Evolutionary conservation across 306 rosid species (phyloP), one percentile per base, ranked within the genome.

Genomic region (Castanea sativa): DNA sequence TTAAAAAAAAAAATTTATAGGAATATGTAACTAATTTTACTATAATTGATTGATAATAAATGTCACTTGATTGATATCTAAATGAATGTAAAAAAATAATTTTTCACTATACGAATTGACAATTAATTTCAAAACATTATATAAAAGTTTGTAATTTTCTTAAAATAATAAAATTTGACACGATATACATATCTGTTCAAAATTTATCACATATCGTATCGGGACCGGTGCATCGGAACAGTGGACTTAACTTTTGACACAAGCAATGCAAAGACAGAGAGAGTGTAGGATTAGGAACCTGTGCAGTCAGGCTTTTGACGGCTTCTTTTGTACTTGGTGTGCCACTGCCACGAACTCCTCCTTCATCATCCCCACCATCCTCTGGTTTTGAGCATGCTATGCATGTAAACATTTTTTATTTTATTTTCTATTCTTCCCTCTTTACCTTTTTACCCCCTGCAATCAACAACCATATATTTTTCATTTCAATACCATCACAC

Each of bases 291-390:
- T 59, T 78, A 75, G 76, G 89, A 83, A 94, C 98, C 98, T 94
- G 96, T 55, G 92, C 75, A 69, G 97, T 92, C 82, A 94, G 92
- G 89, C 96, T 90, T 89, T 94, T 94, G 93, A 91, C 92, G 91
- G 96, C 92, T 90, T 92, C 96, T 89, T 92, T 90, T 73, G 96
- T 89, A 89, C 84, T 94, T 74, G 98, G 98, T 75, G 96, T 92
- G 88, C 96, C 91, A 81, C 93, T 91, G 80, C 93, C 98, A 72
- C 95, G 93, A 76, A 78, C 92, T 69, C 88, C 85, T 79, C 81
- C 88, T 67, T 76, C 87, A 73, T 80, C 95, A 1, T 80, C 92
- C 64, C 75, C 90, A 2, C 83, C 87, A 41, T 88, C 92, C 52
- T 65, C 85, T n/a, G 81, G 85, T 84, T 94, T 92, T 83, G 96